A percentile compares a stretch with the other conserved stretches of the same genome.
phyloP scores from a whole-genome alignment of 140 eudicot species.

The Oenanthe javanica region DNA sequence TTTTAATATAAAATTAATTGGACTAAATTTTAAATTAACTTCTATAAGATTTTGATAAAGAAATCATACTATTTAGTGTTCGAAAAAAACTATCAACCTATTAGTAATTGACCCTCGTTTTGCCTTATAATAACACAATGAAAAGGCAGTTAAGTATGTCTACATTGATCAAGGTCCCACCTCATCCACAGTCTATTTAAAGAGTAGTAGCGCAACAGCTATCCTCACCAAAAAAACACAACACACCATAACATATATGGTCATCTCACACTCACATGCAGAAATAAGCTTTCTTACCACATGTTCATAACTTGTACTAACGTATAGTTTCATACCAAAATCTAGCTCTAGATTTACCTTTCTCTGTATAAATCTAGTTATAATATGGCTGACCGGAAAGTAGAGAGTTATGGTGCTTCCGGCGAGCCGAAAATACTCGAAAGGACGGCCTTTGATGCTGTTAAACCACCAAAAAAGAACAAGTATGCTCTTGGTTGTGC shows the following conservation, averaged over 20 bases:
- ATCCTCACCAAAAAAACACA: not conserved
- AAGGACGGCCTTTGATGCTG: constrained; percentile 32
- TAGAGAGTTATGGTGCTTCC: constrained; percentile 19
- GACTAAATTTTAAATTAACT: no score
- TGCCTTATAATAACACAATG: no score
- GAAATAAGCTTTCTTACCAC: not conserved
- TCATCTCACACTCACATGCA: not conserved
- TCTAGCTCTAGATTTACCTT: not conserved
- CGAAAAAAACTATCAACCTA: no score
- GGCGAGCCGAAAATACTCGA: constrained; percentile 20
- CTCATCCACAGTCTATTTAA: not conserved
- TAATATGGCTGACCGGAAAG: constrained; percentile 30
- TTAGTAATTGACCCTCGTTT: no score
- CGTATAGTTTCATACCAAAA: not conserved
- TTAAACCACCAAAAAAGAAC: constrained; percentile 45
- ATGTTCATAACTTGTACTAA: not conserved
- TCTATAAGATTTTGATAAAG: no score
- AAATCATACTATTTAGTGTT: no score
- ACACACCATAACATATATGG: not conserved
- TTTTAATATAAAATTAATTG: no score
- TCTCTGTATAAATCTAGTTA: not conserved
- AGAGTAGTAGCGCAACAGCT: not conserved
- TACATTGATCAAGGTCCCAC: not conserved
- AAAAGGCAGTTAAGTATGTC: not conserved
- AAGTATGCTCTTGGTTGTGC: constrained; percentile 72